A percentile compares a stretch with the other conserved stretches of the same genome.
phyloP scores from a whole-genome alignment of 257 asterid genomes.

The Osmanthus fragrans region DNA sequence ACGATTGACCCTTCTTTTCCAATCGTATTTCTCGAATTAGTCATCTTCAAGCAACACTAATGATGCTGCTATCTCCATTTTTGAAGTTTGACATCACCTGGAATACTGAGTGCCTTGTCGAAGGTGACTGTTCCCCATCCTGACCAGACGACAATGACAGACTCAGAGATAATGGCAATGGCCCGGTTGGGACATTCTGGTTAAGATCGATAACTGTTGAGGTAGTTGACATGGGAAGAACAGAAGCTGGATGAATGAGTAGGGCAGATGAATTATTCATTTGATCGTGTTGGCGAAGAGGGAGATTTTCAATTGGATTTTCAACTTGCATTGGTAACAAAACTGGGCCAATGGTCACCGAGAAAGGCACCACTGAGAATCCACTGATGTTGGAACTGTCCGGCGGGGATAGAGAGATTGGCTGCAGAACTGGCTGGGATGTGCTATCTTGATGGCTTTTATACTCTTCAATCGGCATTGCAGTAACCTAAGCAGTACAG shows the following conservation, averaged over 20 bases:
- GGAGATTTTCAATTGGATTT: slow-evolving; percentile 34
- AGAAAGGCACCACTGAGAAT: slow-evolving; percentile 51
- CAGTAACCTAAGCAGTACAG: slow-evolving; percentile 51
- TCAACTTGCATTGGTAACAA: slow-evolving; percentile 53
- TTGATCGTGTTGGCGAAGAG: slow-evolving; percentile 27
- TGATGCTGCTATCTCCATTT: slow-evolving; percentile 50
- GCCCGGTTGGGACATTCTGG: slow-evolving; percentile 39
- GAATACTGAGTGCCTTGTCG: slow-evolving; percentile 33
- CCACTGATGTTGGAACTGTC: slow-evolving; percentile 39
- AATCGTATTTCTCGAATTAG: slow-evolving; percentile 22
- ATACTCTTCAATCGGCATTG: slow-evolving; percentile 50
- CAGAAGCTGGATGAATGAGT: slow-evolving; percentile 36
- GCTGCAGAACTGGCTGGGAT: slow-evolving; percentile 22
- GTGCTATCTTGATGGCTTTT: slow-evolving; percentile 35
- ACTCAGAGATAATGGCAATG: slow-evolving; percentile 53
- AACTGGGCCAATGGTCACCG: slow-evolving; percentile 39
- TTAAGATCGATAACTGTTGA: slow-evolving; percentile 45
- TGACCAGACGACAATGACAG: slow-evolving; percentile 60
- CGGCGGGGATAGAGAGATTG: slow-evolving; percentile 25
- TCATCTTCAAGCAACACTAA: slow-evolving; percentile 51
- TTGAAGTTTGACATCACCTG: slow-evolving; percentile 36
- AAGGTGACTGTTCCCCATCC: slow-evolving; percentile 34
- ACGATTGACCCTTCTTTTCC: slow-evolving; percentile 16
- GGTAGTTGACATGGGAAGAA: slow-evolving; percentile 32
- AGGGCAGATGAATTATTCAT: slow-evolving; percentile 29